Evolutionary conservation across 805 yeast species (phyloP).

Genomic region (Candida boleticola): DNA sequence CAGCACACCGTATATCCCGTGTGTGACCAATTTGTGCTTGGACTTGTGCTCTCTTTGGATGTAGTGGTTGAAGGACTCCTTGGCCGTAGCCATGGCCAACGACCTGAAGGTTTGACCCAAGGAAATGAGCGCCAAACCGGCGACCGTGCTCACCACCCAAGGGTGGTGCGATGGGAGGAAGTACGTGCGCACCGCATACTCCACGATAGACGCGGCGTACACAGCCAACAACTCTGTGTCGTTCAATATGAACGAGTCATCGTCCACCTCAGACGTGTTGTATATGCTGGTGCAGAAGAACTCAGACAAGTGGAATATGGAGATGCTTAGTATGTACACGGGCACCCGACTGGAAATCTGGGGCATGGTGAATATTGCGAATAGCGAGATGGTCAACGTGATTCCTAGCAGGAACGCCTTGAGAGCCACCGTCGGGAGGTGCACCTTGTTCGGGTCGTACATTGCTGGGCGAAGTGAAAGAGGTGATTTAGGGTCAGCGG

Average conservation of each 20-base stretch:
- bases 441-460: constrained; percentile 27
- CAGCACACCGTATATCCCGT: constrained; percentile 63
- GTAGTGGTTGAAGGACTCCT: constrained; percentile 79
- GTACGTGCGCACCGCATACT: constrained; percentile 8
- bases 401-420: constrained; percentile 35
- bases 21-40: constrained; percentile 67
- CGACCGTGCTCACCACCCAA: neutral
- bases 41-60: constrained; percentile 52
- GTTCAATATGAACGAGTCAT: constrained; percentile 48
- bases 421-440: constrained; percentile 27
- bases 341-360: neutral
- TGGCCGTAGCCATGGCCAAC: constrained; percentile 84
- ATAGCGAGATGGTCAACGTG: constrained; percentile 8
- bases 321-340: constrained; percentile 19
- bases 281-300: constrained; percentile 75
- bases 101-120: constrained; percentile 71
- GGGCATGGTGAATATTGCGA: constrained; percentile 11
- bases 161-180: neutral
- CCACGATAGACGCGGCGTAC: constrained; percentile 18
- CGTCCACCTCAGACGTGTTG: constrained; percentile 63
- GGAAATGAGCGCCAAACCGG: neutral
- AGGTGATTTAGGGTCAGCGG: neutral
- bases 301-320: constrained; percentile 78
- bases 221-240: constrained; percentile 30
- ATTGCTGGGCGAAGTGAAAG: too few species aligned